Percentiles rank a stretch among this genome's conserved stretches.
phyloP scores from a whole-genome alignment of 2,329 filamentous ascomycete species.

The Exophiala phaeomuriformis region DNA sequence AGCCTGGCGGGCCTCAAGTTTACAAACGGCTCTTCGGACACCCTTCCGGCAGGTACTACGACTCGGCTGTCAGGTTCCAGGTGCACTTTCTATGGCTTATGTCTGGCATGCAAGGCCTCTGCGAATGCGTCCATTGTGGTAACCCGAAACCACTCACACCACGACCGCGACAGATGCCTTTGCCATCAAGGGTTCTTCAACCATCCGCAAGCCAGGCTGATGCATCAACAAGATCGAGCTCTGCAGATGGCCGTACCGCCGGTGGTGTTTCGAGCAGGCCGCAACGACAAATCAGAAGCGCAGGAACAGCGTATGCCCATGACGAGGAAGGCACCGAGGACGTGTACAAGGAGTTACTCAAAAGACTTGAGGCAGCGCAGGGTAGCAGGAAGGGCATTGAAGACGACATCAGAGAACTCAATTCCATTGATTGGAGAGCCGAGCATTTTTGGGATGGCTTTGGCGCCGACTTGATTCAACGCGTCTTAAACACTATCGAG shows the following conservation, averaged over 20 bases:
- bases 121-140: constrained; percentile 46
- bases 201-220: constrained; percentile 1
- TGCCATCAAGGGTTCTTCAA: background rate
- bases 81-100: constrained; percentile 53
- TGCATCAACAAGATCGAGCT: constrained; percentile 11
- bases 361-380: constrained; percentile 38
- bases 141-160: constrained; percentile 7
- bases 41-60: constrained; percentile 44
- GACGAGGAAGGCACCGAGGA: constrained; percentile 51
- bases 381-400: constrained; percentile 34
- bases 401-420: constrained; percentile 41
- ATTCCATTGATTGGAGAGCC: constrained; percentile 52
- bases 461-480: constrained; percentile 34
- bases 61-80: constrained; percentile 49
- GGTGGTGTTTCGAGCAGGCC: constrained; percentile 18
- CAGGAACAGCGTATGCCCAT: constrained; percentile 18
- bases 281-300: constrained; percentile 20
- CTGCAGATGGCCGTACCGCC: constrained; percentile 8
- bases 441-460: constrained; percentile 32
- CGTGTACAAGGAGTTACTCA: constrained; percentile 45
- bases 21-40: constrained; percentile 55
- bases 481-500: constrained; percentile 38
- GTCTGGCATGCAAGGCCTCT: constrained; percentile 40
- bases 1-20: constrained; percentile 36
- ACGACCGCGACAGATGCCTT: constrained; percentile 14